Evolutionary conservation across 1,284 basidiomycete genomes (phyloP), one percentile per base, ranked within the genome.

Genomic region (Tausonia pullulans): DNA sequence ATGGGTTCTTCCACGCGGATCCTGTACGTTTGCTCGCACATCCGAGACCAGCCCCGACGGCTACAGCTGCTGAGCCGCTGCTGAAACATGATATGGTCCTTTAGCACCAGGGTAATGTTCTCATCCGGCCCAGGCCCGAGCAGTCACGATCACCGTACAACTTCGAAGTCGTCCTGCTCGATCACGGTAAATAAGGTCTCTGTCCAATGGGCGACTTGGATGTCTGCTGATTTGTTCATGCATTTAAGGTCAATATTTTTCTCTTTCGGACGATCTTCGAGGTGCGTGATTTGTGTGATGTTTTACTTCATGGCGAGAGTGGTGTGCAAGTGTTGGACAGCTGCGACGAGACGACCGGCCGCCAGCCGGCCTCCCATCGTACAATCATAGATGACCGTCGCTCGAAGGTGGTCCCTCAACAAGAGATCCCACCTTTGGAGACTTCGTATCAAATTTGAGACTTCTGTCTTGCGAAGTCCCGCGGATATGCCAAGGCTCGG

Each of bases 111-210:
- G 65, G 65, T n/a, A 66, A 66, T 58, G 79, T 98, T 39, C 80
- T 98, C 43, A 95, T 99, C 65, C 85, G 93, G 64, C 85, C 87
- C 0, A 82, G 86, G 7, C 81, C 83, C 1, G 69, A 73, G 9
- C 70, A 68, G 3, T 88, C 90, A 0, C 80, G 80, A 63, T 92
- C 89, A 5, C 88, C 90, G 0, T 89, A 88, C 77, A 95, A 95
- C 74, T 97, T 97, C 72, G 94, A 98, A 73, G 87, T 96, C 59
- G 91, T 90, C 27, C 80, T 96, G 1, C 78, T 97, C 63, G 93
- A 97, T 72, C 93, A 96, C 69, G 93, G 80, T 72, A 7, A 27
- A 27, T 27, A 27, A 27, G 39, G 70, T 58, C 14, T 4, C 39
- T 41, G 5, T 61, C 13, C 6, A 40, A 55, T 39, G 41, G 27